Evolutionary conservation across 768 basidiomycete genomes (phyloP).

Genomic region (Suillus spraguei): DNA sequence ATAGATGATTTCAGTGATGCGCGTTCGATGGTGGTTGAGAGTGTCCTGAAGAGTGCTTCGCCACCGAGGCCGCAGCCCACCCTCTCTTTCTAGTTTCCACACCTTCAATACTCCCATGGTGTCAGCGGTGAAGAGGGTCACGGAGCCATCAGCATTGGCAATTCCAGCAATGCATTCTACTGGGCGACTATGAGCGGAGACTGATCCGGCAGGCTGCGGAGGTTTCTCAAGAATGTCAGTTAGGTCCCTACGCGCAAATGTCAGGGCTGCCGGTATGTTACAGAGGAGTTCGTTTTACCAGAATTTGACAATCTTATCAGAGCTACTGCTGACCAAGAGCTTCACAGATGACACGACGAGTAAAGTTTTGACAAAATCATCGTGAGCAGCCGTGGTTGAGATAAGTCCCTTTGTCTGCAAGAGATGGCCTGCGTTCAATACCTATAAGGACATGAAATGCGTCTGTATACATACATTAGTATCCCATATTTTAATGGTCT

Average conservation of each 20-base stretch:
- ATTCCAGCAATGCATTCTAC: constrained; percentile 77
- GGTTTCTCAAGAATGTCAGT: constrained; percentile 45
- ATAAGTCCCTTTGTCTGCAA: constrained; percentile 69
- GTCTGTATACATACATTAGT: constrained; percentile 49
- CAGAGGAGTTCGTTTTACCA: constrained; percentile 56
- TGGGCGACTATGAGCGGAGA: constrained; percentile 87
- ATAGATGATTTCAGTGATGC: constrained; percentile 72
- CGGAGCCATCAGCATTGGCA: constrained; percentile 44
- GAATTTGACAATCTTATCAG: constrained; percentile 85
- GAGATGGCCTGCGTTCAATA: constrained; percentile 10
- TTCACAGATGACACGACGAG: constrained; percentile 65
- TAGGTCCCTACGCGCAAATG: constrained; percentile 57
- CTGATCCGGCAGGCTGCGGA: constrained; percentile 59
- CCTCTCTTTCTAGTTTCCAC: constrained; percentile 65
- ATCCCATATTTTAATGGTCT: constrained; percentile 92
- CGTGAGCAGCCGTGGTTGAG: constrained; percentile 75
- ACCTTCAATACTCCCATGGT: constrained; percentile 89
- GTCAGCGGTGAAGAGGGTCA: constrained; percentile 79
- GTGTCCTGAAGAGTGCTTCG: constrained; percentile 53
- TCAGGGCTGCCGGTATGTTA: not conserved
- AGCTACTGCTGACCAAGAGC: constrained; percentile 83
- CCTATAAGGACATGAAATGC: not conserved
- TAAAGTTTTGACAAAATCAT: constrained; percentile 89
- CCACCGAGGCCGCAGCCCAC: constrained; percentile 48
- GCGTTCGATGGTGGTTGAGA: constrained; percentile 74